Evolutionary conservation across 495 filamentous ascomycete genomes (phyloP).

Genomic region (Recurvomyces mirabilis): DNA sequence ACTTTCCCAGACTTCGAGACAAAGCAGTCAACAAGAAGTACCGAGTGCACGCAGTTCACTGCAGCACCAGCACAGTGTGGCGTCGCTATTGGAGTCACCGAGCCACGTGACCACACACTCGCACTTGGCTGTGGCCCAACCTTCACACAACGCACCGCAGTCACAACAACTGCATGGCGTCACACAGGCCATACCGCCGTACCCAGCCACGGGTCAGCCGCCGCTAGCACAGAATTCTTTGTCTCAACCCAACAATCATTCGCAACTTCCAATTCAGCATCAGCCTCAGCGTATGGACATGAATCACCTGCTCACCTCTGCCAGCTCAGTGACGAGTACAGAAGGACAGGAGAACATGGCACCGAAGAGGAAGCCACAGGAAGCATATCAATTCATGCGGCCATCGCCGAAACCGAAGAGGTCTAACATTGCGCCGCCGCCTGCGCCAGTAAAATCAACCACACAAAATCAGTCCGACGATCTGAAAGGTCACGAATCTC

Average conservation of each 20-base stretch:
- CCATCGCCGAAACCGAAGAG: constrained; percentile 9
- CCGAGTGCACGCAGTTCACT: constrained; percentile 8
- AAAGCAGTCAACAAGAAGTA: constrained; percentile 17
- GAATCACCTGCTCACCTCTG: constrained; percentile 15
- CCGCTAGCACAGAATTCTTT: constrained; percentile 3
- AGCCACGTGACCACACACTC: constrained; percentile 4
- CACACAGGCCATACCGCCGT: background rate
- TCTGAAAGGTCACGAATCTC: too few relatives aligned
- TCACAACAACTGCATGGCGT: background rate
- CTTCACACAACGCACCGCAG: background rate
- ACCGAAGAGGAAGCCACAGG: constrained; percentile 1
- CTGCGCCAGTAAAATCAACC: too few relatives aligned
- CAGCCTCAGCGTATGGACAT: constrained; percentile 14
- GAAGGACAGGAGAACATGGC: background rate
- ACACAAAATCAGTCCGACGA: too few relatives aligned
- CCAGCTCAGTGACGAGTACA: background rate
- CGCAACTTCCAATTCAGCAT: constrained; percentile 16
- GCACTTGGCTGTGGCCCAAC: background rate
- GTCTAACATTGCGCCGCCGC: background rate
- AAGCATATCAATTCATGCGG: constrained; percentile 3
- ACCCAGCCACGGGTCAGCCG: background rate
- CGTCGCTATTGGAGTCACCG: background rate
- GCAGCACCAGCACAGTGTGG: constrained; percentile 3
- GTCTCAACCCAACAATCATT: constrained; percentile 10
- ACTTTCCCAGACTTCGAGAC: constrained; percentile 11